These are phyloP conservation scores for Exophiala sp. DNA, from an alignment of 2,329 filamentous ascomycete genomes.

Conservation along the genomic window DNA sequence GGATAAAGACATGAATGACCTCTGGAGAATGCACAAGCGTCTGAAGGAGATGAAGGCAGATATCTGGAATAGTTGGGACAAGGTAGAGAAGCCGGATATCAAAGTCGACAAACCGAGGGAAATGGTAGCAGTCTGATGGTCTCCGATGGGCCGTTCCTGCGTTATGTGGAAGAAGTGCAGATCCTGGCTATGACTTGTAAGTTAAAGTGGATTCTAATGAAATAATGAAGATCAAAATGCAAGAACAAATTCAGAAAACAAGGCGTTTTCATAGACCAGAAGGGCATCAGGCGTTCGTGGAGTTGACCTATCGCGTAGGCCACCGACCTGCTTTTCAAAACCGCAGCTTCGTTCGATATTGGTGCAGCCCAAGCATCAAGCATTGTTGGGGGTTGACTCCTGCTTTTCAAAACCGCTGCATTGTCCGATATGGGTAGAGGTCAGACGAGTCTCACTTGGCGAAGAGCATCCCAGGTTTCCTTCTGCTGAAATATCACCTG, in stretches of 20 bases:
- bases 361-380: too few species aligned
- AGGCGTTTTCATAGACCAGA: too few species aligned
- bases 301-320: too few species aligned
- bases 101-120: constrained; percentile 11
- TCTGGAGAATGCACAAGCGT: constrained; percentile 41
- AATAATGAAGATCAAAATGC: too few species aligned
- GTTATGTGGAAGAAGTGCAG: neutral
- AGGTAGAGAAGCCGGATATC: constrained; percentile 18
- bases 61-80: constrained; percentile 29
- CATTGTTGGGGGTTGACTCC: too few species aligned
- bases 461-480: neutral
- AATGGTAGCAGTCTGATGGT: constrained; percentile 14
- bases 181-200: neutral
- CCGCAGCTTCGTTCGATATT: too few species aligned
- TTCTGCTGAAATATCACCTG: neutral
- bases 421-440: too few species aligned
- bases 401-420: too few species aligned
- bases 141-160: neutral
- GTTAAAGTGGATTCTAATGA: neutral
- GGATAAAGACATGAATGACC: constrained; percentile 46
- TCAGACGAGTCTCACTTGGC: too few species aligned
- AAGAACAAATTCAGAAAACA: too few species aligned
- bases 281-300: too few species aligned
- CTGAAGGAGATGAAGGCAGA: constrained; percentile 30
- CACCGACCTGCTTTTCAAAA: too few species aligned